Evolutionary conservation across 768 basidiomycete species (phyloP), one percentile per base, ranked within the genome.

Genomic region (Multifurca ochricompacta): DNA sequence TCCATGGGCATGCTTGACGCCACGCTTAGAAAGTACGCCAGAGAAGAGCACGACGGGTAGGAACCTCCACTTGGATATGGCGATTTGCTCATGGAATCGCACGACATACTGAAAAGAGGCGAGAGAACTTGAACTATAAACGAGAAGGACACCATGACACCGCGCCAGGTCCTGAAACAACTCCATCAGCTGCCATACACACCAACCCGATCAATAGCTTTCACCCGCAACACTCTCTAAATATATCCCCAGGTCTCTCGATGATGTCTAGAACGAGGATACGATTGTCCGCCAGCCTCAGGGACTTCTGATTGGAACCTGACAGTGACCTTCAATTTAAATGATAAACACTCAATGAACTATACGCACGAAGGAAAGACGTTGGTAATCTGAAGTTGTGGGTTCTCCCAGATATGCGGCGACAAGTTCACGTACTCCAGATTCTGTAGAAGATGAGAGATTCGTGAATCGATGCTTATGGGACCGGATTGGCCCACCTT

Each of bases 161-260:
- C 50, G 50, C 16, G 44, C 56, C 39, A 57, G n/a, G 39, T 57
- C 56, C 19, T 51, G 51, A 39, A 47, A 42, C 2, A 34, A 13
- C 18, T 21, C 13, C 2, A 3, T 57, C 11, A 47, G 8, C 11
- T 19, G 32, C 13, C 18, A 13, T n/a, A 32, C 16, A n/a, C n/a
- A n/a, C n/a, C n/a, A 21, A 13, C 11, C 19, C n/a, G 21, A 32
- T 30, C 10, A 4, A 47, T n/a, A 0, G 13, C 28, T 28, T 45
- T 47, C 42, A 52, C 56, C 56, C 56, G 19, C 28, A 52, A 35
- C 56, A 57, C 32, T 57, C 56, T 21, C 51, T 37, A 23, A 57
- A 57, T 23, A 57, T 41, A 14, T 52, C 32, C 14, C 50, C 56
- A 8, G 44, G 31, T 19, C 56, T 52, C 39, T 42, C 39, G 19